Percentiles rank a stretch among this genome's conserved stretches.
These are phyloP conservation scores for Cicer arietinum DNA, from an alignment of 306 rosid genomes.

Conservation along the genomic window DNA sequence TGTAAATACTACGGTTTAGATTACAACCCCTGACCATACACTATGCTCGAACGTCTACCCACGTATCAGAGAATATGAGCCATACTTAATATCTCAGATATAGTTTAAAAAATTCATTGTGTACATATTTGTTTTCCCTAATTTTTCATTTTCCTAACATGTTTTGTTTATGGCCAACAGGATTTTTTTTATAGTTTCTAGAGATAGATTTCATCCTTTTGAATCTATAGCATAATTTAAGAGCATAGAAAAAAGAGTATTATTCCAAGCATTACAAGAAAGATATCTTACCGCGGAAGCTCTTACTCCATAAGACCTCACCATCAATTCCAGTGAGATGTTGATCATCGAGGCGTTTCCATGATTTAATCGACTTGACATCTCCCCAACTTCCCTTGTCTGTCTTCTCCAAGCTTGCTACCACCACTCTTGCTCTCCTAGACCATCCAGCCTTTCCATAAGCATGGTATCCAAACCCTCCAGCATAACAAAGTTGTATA, in stretches of 20 bases:
- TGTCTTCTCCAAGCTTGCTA: slow-evolving; percentile 67
- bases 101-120: slow-evolving; percentile 1
- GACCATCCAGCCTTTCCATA: slow-evolving; percentile 92
- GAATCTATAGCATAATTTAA: too few relatives aligned
- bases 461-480: slow-evolving; percentile 96
- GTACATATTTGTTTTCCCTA: background rate
- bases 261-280: background rate
- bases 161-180: too few relatives aligned
- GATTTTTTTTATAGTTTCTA: too few relatives aligned
- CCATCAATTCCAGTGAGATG: slow-evolving; percentile 64
- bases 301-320: slow-evolving; percentile 75
- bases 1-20: too few relatives aligned
- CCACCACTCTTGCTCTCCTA: slow-evolving; percentile 84
- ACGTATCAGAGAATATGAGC: background rate
- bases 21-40: too few relatives aligned
- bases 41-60: too few relatives aligned
- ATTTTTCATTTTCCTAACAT: background rate
- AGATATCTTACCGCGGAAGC: slow-evolving; percentile 55
- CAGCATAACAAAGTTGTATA: slow-evolving; percentile 75
- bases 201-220: too few relatives aligned
- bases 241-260: background rate
- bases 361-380: slow-evolving; percentile 77
- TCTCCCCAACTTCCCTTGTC: slow-evolving; percentile 64
- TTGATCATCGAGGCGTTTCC: slow-evolving; percentile 85
- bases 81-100: background rate